These are phyloP conservation scores for Globisporangium heterothallicum DNA, from an alignment of 352 stramenopile species.

Conservation along the genomic window DNA sequence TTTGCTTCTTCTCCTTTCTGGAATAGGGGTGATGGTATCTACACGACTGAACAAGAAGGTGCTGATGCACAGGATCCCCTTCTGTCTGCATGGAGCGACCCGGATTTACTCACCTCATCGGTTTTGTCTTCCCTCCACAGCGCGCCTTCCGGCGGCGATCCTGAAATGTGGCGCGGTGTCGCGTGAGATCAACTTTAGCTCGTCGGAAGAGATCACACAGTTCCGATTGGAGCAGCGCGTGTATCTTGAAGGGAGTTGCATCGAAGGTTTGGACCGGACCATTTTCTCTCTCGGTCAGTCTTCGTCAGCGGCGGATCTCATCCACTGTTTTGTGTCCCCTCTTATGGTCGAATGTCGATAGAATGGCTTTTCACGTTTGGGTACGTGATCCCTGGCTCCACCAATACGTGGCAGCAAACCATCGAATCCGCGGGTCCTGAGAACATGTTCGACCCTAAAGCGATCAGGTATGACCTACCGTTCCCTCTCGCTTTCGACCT, in stretches of 20 bases:
- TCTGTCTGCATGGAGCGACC: slow-evolving; percentile 1
- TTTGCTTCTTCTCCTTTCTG: not conserved
- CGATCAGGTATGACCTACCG: slow-evolving; percentile 76
- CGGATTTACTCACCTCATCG: not conserved
- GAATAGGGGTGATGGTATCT: slow-evolving; percentile 59
- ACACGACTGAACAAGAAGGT: slow-evolving; percentile 71
- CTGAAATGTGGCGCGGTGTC: slow-evolving; percentile 88
- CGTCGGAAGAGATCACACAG: slow-evolving; percentile 79
- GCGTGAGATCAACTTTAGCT: slow-evolving; percentile 94
- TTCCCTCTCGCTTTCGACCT: too few species aligned
- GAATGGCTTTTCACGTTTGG: slow-evolving; percentile 95
- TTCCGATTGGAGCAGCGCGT: slow-evolving; percentile 93
- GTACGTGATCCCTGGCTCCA: slow-evolving; percentile 93
- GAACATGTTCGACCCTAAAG: slow-evolving; percentile 84
- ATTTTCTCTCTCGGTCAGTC: too few species aligned
- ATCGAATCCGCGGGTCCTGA: slow-evolving; percentile 87
- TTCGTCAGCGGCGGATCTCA: too few species aligned
- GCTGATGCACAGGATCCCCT: not conserved
- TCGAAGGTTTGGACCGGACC: slow-evolving; percentile 88
- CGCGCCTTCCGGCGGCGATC: slow-evolving; percentile 75
- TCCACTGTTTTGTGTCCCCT: too few species aligned
- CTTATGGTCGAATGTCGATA: slow-evolving; percentile 15
- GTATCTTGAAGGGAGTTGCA: slow-evolving; percentile 83
- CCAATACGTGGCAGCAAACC: slow-evolving; percentile 94
- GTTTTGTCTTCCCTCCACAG: slow-evolving; percentile 21